A percentile compares a stretch with the other conserved stretches of the same genome.
These are phyloP conservation scores for Capsicum pubescens DNA, from an alignment of 257 asterid species.

Conservation along the genomic window DNA sequence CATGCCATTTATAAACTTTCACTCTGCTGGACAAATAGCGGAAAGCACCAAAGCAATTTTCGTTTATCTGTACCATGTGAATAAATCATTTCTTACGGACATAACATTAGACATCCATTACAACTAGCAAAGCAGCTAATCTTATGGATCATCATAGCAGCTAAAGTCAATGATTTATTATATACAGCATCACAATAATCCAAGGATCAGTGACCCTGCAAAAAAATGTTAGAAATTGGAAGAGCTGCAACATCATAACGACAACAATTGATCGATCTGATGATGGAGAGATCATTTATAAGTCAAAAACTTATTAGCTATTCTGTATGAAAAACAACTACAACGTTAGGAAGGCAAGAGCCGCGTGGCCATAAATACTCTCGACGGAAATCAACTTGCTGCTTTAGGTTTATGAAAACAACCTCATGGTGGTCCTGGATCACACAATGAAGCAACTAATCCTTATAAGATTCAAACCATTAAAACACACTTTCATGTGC, in stretches of 20 bases:
- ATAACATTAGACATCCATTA: no score
- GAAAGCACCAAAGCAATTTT: no score
- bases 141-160: no score
- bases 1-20: no score
- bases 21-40: no score
- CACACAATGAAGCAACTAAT: neutral
- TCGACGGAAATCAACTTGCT: constrained; percentile 27
- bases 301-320: neutral
- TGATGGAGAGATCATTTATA: neutral
- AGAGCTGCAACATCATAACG: constrained; percentile 13
- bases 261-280: neutral
- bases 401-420: constrained; percentile 17
- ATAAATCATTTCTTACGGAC: no score
- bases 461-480: neutral
- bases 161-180: no score
- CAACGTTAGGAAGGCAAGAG: constrained; percentile 10
- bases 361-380: neutral
- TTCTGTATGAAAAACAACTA: neutral
- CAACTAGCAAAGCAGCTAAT: no score
- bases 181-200: no score
- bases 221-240: neutral
- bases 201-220: no score
- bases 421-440: constrained; percentile 25
- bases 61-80: no score
- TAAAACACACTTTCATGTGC: constrained; percentile 7